Conservation (phyloP, 139 green algal genomes). For the Astrephomene gubernaculifera region DNA sequence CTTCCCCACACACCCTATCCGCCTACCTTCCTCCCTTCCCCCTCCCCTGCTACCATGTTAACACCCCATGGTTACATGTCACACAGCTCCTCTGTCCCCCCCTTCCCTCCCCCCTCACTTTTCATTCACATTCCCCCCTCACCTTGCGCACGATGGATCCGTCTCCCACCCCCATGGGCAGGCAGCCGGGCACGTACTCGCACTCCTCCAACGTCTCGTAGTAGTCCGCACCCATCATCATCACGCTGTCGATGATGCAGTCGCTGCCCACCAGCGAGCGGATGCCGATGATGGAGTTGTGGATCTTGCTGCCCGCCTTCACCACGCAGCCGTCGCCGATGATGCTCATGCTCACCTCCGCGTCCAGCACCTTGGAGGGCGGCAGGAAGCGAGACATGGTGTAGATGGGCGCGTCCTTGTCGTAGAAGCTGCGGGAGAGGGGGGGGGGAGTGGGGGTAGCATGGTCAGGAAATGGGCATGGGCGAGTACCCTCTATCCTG, state of each 20-base stretch:
- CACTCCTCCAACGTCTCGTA: conserved; percentile 95
- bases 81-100: too few relatives aligned
- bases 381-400: conserved; percentile 77
- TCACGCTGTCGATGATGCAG: conserved; percentile 77
- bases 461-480: not conserved
- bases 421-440: conserved; percentile 68
- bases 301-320: conserved; percentile 62
- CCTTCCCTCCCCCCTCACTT: too few relatives aligned
- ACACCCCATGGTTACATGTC: too few relatives aligned
- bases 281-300: conserved; percentile 65
- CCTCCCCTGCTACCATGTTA: too few relatives aligned
- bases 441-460: conserved; percentile 58
- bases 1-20: too few relatives aligned
- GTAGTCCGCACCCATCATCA: conserved; percentile 99
- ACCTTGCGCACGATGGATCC: conserved; percentile 63
- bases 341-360: conserved; percentile 76
- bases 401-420: conserved; percentile 78
- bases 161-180: conserved; percentile 96
- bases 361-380: conserved; percentile 73
- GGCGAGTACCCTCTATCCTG: too few relatives aligned
- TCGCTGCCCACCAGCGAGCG: conserved; percentile 69
- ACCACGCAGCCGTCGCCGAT: conserved; percentile 85
- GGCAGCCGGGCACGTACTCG: conserved; percentile 71
- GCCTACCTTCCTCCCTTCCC: too few relatives aligned
- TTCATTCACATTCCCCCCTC: too few relatives aligned